Evolutionary conservation across 2,329 filamentous ascomycete genomes (phyloP), one percentile per base, ranked within the genome.

Genomic region (Magnaporthiopsis incrustans): DNA sequence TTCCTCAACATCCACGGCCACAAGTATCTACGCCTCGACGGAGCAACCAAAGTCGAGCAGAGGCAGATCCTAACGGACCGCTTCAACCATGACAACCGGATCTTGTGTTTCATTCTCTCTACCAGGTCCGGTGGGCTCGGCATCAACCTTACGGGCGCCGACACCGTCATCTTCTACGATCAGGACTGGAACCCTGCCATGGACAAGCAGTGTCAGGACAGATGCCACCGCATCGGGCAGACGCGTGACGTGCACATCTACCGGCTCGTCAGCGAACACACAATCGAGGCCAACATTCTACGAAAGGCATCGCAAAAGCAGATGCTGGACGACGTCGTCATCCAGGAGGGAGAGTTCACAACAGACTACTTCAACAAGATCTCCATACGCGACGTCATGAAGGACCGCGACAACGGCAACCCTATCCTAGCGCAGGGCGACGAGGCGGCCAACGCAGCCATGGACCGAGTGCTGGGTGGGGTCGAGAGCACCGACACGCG

Each of bases 141-240:
- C 65, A 96, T 99, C 79, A 99, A 99, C 71, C 82, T 99, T 58
- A 98, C 94, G 0, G 95, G 95, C 61, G 95, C 95, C 6, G 95
- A 98, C 74, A 97, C 93, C 0, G 95, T 99, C 71, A 97, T 99
- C 69, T 99, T 99, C 76, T 99, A 98, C 77, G 95, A 99, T 72
- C 88, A 98, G 66, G 95, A 99, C 74, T 99, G 96, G 96, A 99
- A 99, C 71, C 95, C 95, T 0, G 95, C 96, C 62, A 99, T 99
- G 95, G 95, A 99, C 79, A 97, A 97, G 76, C 95, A 99, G 76
- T 99, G 95, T 71, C 96, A 99, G 77, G 96, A 99, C 74, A 87
- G 95, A 71, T 96, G 92, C 71, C 95, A 99, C 77, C 91, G 95
- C 68, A 99, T 99, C 69, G 95, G 95, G 1, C 95, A 99, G 76